These are phyloP conservation scores for Hypoxylon sp. DNA, from an alignment of 2,329 filamentous ascomycete genomes.

Conservation along the genomic window DNA sequence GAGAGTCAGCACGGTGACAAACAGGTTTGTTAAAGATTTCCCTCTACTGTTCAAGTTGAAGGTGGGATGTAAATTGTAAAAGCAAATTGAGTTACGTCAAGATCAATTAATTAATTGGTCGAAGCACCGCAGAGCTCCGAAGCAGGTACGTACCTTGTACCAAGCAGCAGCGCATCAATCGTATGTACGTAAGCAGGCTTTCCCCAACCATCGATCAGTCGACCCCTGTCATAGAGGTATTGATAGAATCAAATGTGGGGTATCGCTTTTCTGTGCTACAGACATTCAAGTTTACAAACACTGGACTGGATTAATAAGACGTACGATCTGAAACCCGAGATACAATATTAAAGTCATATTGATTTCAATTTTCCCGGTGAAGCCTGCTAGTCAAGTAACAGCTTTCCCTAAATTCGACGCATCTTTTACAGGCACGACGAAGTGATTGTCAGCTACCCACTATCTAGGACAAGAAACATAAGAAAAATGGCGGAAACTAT, in stretches of 20 bases:
- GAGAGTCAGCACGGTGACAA: neutral
- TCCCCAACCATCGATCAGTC: conserved; percentile 1
- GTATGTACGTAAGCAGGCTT: neutral
- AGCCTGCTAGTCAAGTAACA: too few species aligned
- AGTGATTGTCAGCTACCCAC: too few species aligned
- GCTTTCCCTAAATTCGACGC: too few species aligned
- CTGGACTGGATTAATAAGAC: too few species aligned
- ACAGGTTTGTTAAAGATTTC: neutral
- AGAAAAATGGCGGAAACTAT: conserved; percentile 38
- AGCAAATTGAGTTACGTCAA: neutral
- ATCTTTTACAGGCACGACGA: too few species aligned
- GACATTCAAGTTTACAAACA: too few species aligned
- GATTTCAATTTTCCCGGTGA: too few species aligned
- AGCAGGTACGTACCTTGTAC: neutral
- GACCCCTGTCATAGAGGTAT: conserved; percentile 4
- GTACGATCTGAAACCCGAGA: too few species aligned
- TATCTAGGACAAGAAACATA: too few species aligned
- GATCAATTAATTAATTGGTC: conserved; percentile 3
- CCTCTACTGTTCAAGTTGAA: neutral
- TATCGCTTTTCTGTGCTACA: conserved; percentile 12
- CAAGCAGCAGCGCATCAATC: neutral
- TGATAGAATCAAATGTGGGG: conserved; percentile 13
- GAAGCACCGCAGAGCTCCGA: conserved; percentile 1
- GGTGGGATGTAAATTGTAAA: neutral
- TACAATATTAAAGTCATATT: too few species aligned